Base-by-base conservation (phyloP, 345 rosid genomes). In the Hibiscus mutabilis region DNA sequence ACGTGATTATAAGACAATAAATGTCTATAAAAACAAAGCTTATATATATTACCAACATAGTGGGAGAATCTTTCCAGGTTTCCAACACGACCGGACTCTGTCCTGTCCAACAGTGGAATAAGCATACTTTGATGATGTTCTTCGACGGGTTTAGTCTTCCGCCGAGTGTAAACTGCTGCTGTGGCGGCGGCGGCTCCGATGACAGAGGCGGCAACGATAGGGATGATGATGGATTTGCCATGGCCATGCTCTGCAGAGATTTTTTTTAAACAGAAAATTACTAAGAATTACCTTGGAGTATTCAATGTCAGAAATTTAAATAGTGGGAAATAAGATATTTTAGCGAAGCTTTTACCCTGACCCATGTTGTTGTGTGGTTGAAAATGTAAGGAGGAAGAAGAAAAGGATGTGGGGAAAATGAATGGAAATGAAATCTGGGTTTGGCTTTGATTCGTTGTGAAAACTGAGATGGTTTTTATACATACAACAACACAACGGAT, bases 21-120 rank as follows among this genome's bases (percentile, higher is more conserved):
- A n/a, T 6, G 29, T 7, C 2, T 37, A 8, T 37, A 37, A 37
- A 63, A 63, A 2, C 24, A 56, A 27, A 37, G 24, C 1, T 84
- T 5, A 27, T 33, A 33, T 4, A 91, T 96, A 55, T 55, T 56
- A 56, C 60, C 98, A 73, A 93, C 89, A 73, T 86, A 93, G 72
- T 88, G 83, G 22, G 94, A 79, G 85, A 93, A 93, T 78, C 79
- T 86, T 76, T 93, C 98, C 13, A 91, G 82, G 73, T 81, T 82
- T 24, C 80, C 82, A 18, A 79, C 73, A 25, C 88, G 93, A 57
- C 91, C 86, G 6, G 93, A 89, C 37, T 76, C 88, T 24, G 84
- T 71, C 46, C 85, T 82, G 35, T 75, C 77, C 1, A 88, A 56
- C 22, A 49, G 64, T 10, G 97, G 97, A 8, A 82, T 19, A 91